Evolutionary conservation across 163 green algal species (phyloP), one percentile per base, ranked within the genome.

Genomic region (Scenedesmus sp.): DNA sequence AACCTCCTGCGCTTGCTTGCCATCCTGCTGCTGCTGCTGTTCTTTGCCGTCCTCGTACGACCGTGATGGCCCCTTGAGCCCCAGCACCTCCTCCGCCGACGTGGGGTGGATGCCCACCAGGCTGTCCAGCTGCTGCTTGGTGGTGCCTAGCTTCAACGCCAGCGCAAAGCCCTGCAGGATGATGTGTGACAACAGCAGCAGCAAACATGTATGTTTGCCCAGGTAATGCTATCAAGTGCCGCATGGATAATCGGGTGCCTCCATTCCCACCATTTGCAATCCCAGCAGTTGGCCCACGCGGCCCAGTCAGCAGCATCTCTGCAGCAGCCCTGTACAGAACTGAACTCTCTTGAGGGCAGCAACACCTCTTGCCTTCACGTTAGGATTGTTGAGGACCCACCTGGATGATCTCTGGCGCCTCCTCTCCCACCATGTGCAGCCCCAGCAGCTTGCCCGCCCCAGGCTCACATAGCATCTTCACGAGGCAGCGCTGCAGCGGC

Each of bases 111-210:
- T 98, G 30, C 97, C 97, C 40, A 99, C 96, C 37, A 96, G 95
- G 61, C 84, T 94, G 93, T 99, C 97, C 83, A 99, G 95, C 88
- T 99, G 93, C 12, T 92, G 81, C 92, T 99, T 99, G 82, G 95
- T 99, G 16, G 95, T 95, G 46, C 96, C 96, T 84, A 95, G 89
- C 94, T 99, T 99, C 37, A 99, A 89, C 7, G 97, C 97, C 43
- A 99, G 92, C 0, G 94, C 97, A 85, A 99, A 96, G 68, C 97
- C 97, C 94, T 99, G 97, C 46, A 90, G 20, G 0, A 53, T 13
- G 6, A 6, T 7, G 18, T n/a, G 65, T 30, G 40, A 18, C 65
- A 76, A 7, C 65, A 26, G 0, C 56, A 68, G 15, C 15, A 76
- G 30, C 61, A 72, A 72, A 33, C n/a, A n/a, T n/a, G n/a, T n/a